Base-by-base conservation (phyloP, 2,329 filamentous ascomycete genomes). In the Trichothecium sympodiale region DNA sequence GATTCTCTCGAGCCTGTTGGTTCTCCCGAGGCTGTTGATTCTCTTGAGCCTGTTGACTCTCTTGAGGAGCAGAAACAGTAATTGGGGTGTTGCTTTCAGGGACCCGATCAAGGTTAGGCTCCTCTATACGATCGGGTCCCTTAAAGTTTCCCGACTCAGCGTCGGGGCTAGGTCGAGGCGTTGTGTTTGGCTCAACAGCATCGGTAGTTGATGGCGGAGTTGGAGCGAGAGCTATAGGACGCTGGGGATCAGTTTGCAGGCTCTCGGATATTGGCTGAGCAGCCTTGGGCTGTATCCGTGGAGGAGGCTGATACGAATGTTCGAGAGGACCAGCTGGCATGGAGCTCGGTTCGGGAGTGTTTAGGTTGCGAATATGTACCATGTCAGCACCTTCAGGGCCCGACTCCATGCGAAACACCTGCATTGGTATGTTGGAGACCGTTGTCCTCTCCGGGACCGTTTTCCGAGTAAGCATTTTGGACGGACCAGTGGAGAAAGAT, bases 341-440 rank as follows among this genome's bases (percentile, higher is more conserved):
- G n/a, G 46, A 43, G 20, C 41, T 50, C n/a, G 43, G 42, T 16
- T 43, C 39, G 20, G 51, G 43, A 3, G 47, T 53, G 41, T 57
- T 59, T 43, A 49, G 54, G 36, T 51, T 60, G 38, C 46, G 47
- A 17, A 61, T 52, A 31, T 60, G 56, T 10, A 59, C 50, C 15
- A 59, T 40, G 34, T 57, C 57, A 7, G 14, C 27, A 13, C 56
- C 57, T 10, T 44, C 41, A 4, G 54, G 55, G 5, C 55, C 56
- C 34, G 53, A 53, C 41, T 53, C 56, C 33, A 63, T 50, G 35
- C 56, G 52, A 33, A 60, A 67, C 10, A 65, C 61, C 12, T 74
- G 68, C 42, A 60, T 51, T 2, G 60, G 60, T 16, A 61, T 50
- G 5, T n/a, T 35, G 3, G 37, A 35, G 12, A 25, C 20, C 10